Evolutionary conservation across 345 rosid species (phyloP).

Genomic region (Raphanus raphanistrum): DNA sequence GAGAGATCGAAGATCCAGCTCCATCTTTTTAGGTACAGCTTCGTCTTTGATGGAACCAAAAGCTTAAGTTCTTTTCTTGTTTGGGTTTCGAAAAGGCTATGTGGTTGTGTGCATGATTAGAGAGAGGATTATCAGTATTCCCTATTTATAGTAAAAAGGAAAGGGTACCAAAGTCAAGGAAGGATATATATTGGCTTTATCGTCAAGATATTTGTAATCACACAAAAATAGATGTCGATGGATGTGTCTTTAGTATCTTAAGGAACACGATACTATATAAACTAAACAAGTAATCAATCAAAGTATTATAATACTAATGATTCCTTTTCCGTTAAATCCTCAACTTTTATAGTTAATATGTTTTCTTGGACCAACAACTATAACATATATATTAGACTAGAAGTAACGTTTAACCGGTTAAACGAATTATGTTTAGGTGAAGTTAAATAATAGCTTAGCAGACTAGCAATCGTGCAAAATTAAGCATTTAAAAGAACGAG

Average conservation of each 20-base stretch:
- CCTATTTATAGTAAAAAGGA: conserved; percentile 29
- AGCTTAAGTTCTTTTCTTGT: conserved; percentile 4
- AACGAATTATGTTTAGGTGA: neutral
- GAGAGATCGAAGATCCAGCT: conserved; percentile 39
- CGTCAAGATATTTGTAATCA: neutral
- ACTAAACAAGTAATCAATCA: conserved; percentile 6
- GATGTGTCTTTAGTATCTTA: conserved; percentile 19
- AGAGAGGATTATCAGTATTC: conserved; percentile 19
- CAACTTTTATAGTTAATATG: neutral
- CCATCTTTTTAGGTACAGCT: conserved; percentile 17
- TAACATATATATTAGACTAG: neutral
- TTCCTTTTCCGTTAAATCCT: conserved; percentile 9
- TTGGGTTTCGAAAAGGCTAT: conserved; percentile 18
- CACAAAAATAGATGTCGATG: conserved; percentile 14
- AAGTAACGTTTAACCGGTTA: neutral
- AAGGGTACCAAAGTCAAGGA: conserved; percentile 22
- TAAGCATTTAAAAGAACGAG: neutral
- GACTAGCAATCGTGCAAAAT: neutral
- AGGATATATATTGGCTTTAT: conserved; percentile 18
- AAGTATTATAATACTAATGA: neutral
- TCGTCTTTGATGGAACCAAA: conserved; percentile 24
- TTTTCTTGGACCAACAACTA: neutral
- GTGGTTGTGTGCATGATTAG: neutral
- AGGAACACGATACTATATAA: conserved; percentile 22
- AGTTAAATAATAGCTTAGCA: neutral